Evolutionary conservation across 768 basidiomycete genomes (phyloP), one percentile per base, ranked within the genome.

Genomic region (Amanita rimosa): DNA sequence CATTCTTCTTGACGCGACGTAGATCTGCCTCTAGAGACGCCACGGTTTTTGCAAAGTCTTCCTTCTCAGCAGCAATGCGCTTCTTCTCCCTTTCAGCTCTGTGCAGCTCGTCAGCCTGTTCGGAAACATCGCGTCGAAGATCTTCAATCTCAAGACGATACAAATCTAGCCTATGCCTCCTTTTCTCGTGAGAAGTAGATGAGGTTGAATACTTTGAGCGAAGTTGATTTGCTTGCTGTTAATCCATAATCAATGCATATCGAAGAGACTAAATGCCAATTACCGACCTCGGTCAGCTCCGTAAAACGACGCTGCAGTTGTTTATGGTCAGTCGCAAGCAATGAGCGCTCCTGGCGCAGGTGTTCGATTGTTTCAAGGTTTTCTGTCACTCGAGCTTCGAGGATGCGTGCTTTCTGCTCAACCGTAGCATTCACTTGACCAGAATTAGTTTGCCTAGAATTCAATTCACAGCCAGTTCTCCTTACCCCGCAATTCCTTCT

Each of bases 141-240:
- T 86, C 81, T 3, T 85, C 81, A 50, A 92, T 83, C 61, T 92
- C 87, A 14, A 72, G 64, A 6, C 78, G 70, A 46, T 82, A 79
- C 1, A 80, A 64, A 57, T 89, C 86, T 31, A 93, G 77, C 52
- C 87, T 78, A 50, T 83, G 77, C 1, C 84, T 79, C 21, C 82
- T 75, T 31, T 77, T 71, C 52, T 87, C 81, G 55, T 91, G 88
- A 7, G 81, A 74, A 11, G 68, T 73, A 42, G 83, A 80, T 14
- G 80, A 79, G 0, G 69, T 62, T 6, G 75, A 67, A 51, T 83
- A 78, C 50, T 83, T 76, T 35, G 74, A 70, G 17, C 79, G 78
- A 21, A 89, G 71, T 54, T 73, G 68, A 58, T 81, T 78, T 54
- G 75, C 72, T 54, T 74, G 74, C 79, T 83, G 50, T 31, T 22